phyloP scores from a whole-genome alignment of 2,329 filamentous ascomycete species.

The Bipolaris sorokiniana region DNA sequence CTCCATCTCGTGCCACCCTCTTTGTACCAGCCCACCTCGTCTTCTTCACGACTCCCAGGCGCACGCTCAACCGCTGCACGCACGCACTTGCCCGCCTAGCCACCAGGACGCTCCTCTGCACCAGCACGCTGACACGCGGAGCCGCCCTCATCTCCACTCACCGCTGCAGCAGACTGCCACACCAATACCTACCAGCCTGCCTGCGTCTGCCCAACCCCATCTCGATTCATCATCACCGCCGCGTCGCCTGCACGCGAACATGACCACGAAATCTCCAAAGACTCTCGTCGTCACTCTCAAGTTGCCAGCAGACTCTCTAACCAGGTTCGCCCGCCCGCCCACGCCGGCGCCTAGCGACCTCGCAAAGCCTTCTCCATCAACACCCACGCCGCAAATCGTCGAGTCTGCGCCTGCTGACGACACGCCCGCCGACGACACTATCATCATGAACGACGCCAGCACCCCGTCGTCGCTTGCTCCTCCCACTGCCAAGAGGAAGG shows the following conservation, averaged over 20 bases:
- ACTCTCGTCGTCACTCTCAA: slow-evolving; percentile 43
- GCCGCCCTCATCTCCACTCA: slow-evolving; percentile 13
- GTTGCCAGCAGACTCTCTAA: slow-evolving; percentile 40
- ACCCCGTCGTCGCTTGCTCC: slow-evolving; percentile 53
- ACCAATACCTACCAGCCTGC: slow-evolving; percentile 16
- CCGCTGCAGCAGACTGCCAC: slow-evolving; percentile 12
- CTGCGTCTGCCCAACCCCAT: slow-evolving; percentile 15
- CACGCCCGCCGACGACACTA: slow-evolving; percentile 52
- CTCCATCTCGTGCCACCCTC: neutral
- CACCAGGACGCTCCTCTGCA: slow-evolving; percentile 7
- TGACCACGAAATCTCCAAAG: slow-evolving; percentile 44
- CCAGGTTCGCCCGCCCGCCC: slow-evolving; percentile 38
- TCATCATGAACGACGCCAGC: slow-evolving; percentile 36
- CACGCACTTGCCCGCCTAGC: neutral
- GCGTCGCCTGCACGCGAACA: slow-evolving; percentile 35
- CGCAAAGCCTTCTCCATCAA: slow-evolving; percentile 50
- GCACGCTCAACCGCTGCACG: slow-evolving; percentile 1
- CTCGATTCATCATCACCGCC: slow-evolving; percentile 28
- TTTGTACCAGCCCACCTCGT: slow-evolving; percentile 7
- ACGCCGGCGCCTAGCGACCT: slow-evolving; percentile 32
- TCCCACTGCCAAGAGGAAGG: slow-evolving; percentile 72
- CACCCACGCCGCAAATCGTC: slow-evolving; percentile 43
- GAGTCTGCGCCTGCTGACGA: slow-evolving; percentile 46
- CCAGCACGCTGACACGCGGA: slow-evolving; percentile 19
- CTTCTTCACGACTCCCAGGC: slow-evolving; percentile 8